These are phyloP conservation scores for Sarcomyxa edulis DNA, from an alignment of 768 basidiomycete genomes.

Conservation along the genomic window DNA sequence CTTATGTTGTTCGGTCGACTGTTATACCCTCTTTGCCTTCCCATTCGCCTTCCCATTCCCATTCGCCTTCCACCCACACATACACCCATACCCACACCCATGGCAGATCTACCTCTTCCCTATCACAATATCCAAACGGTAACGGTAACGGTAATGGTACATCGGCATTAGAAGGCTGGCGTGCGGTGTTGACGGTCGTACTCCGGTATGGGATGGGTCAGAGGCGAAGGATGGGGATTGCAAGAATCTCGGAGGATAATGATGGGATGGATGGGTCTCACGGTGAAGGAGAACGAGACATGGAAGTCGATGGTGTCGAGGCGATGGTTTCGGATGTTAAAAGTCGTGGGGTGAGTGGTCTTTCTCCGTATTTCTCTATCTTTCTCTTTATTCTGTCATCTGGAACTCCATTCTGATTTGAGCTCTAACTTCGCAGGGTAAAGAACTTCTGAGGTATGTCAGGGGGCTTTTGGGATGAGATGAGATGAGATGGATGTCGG, in stretches of 20 bases:
- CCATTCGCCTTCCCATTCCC: conserved; percentile 17
- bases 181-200: conserved; percentile 67
- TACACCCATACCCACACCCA: conserved; percentile 10
- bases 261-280: conserved; percentile 10
- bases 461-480: conserved; percentile 55
- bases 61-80: too few relatives aligned
- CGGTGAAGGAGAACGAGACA: conserved; percentile 17
- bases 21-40: conserved; percentile 51
- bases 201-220: conserved; percentile 62
- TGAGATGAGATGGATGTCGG: too few relatives aligned
- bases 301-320: conserved; percentile 50
- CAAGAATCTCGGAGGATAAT: background rate
- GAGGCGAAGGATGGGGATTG: conserved; percentile 35
- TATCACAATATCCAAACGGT: too few relatives aligned
- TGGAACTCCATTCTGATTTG: conserved; percentile 1
- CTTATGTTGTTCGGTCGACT: conserved; percentile 74
- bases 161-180: conserved; percentile 66
- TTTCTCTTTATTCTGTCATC: background rate
- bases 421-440: conserved; percentile 39
- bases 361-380: conserved; percentile 23
- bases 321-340: conserved; percentile 80
- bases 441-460: conserved; percentile 69
- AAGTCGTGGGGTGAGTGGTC: conserved; percentile 55
- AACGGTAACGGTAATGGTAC: too few relatives aligned
- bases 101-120: conserved; percentile 22